These are phyloP conservation scores for Phascolomyces articulosus DNA, from an alignment of 371 early-diverging fungal species.

Conservation along the genomic window DNA sequence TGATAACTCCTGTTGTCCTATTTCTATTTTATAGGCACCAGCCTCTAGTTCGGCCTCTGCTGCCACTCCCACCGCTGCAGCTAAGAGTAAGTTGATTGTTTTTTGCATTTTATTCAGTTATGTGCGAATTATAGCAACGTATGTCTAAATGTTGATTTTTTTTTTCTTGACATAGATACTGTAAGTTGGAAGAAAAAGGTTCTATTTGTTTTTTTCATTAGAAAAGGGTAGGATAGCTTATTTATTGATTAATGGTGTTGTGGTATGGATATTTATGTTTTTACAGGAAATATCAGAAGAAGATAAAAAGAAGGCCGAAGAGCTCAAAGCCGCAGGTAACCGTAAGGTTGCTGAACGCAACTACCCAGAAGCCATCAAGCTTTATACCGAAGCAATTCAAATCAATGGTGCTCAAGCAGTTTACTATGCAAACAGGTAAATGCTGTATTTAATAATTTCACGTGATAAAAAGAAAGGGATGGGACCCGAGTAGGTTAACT, in stretches of 20 bases:
- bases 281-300: conserved; percentile 46
- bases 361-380: conserved; percentile 83
- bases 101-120: too few relatives aligned
- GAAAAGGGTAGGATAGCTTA: background rate
- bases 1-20: background rate
- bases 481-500: too few relatives aligned
- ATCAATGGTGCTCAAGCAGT: conserved; percentile 85
- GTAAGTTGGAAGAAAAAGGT: background rate
- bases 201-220: too few relatives aligned
- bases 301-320: conserved; percentile 82
- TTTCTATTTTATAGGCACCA: background rate
- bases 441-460: background rate
- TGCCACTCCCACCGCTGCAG: conserved; percentile 19
- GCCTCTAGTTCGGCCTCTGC: conserved; percentile 16
- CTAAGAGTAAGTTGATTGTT: conserved; percentile 20
- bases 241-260: too few relatives aligned
- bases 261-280: too few relatives aligned
- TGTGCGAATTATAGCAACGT: too few relatives aligned
- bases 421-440: conserved; percentile 92
- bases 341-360: conserved; percentile 80
- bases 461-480: background rate
- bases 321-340: conserved; percentile 85
- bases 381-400: conserved; percentile 91
- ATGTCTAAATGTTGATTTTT: background rate
- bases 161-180: background rate